phyloP scores from a whole-genome alignment of 495 filamentous ascomycete genomes.

The Hypoxylon crocopeplum region DNA sequence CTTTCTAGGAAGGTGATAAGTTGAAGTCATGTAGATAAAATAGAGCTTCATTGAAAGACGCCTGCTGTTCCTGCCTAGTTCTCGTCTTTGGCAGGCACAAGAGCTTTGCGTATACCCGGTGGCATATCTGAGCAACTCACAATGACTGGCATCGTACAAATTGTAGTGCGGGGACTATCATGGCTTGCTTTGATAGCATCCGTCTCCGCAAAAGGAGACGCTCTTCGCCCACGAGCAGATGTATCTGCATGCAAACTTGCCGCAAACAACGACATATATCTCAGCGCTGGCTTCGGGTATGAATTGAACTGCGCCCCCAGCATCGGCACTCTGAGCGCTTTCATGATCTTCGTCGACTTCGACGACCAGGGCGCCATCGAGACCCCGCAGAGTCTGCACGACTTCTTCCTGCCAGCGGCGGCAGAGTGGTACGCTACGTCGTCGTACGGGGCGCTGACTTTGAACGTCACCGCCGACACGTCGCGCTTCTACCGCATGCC shows the following conservation, averaged over 20 bases:
- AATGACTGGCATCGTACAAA: background rate
- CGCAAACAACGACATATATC: constrained; percentile 26
- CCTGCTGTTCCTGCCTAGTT: too few relatives aligned
- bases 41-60: too few relatives aligned
- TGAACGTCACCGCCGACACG: constrained; percentile 39
- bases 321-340: constrained; percentile 38
- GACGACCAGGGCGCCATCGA: constrained; percentile 31
- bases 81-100: too few relatives aligned
- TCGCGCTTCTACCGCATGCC: constrained; percentile 45
- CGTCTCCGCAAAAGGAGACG: background rate
- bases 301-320: constrained; percentile 42
- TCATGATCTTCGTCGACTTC: constrained; percentile 47
- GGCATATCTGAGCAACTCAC: background rate
- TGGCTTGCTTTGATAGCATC: background rate
- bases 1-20: constrained; percentile 19
- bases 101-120: background rate
- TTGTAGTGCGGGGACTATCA: background rate
- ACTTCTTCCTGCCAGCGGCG: constrained; percentile 41
- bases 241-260: constrained; percentile 36
- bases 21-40: background rate
- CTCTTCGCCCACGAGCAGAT: constrained; percentile 15
- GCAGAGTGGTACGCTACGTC: constrained; percentile 41
- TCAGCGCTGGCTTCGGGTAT: constrained; percentile 39
- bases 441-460: constrained; percentile 36
- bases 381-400: constrained; percentile 31